A percentile compares a stretch with the other conserved stretches of the same genome.
Evolutionary conservation across 257 asterid genomes (phyloP).

Genomic region (Solanum gandarillasii): DNA sequence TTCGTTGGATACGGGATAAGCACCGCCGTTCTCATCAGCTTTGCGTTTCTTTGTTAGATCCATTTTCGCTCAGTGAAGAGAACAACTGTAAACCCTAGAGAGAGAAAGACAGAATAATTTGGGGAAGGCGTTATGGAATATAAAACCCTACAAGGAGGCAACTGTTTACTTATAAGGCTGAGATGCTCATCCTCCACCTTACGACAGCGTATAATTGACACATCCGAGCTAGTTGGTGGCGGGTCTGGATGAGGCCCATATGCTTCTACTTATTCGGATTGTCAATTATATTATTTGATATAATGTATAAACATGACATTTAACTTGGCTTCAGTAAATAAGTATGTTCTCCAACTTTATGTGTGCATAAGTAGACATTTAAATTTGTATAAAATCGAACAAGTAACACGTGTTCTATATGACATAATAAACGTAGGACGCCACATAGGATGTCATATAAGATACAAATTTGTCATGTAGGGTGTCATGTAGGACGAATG

Average conservation of each 20-base stretch:
- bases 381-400: too few relatives aligned
- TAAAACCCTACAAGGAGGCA: not conserved
- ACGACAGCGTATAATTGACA: not conserved
- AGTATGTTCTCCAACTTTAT: too few relatives aligned
- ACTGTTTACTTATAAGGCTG: not conserved
- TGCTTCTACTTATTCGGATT: not conserved
- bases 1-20: conserved; percentile 27
- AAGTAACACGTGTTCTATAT: too few relatives aligned
- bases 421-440: too few relatives aligned
- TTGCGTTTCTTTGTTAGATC: conserved; percentile 87
- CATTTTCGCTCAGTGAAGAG: conserved; percentile 15
- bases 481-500: too few relatives aligned
- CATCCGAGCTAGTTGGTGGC: not conserved
- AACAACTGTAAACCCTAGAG: not conserved
- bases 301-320: too few relatives aligned
- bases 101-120: not conserved
- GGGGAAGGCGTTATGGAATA: not conserved
- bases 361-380: too few relatives aligned
- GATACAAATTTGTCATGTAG: too few relatives aligned
- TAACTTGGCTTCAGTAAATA: too few relatives aligned
- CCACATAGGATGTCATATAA: too few relatives aligned
- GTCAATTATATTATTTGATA: too few relatives aligned
- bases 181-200: not conserved
- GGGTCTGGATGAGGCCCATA: not conserved
- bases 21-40: conserved; percentile 75